These are phyloP conservation scores for Aspergillus haitiensis DNA, from an alignment of 495 filamentous ascomycete genomes.

Conservation along the genomic window DNA sequence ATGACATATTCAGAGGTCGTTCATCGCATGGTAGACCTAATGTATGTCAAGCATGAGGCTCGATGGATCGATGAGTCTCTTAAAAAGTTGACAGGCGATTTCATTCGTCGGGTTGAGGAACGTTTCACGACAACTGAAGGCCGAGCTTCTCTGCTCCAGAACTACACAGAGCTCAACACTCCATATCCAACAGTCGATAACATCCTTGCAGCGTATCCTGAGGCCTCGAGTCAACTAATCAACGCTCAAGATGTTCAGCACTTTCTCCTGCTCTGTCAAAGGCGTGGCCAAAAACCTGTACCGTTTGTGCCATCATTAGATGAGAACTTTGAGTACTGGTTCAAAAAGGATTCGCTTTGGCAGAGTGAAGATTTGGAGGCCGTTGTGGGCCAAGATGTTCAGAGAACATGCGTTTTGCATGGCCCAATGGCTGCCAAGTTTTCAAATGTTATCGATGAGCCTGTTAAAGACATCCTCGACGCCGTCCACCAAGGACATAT, in stretches of 20 bases:
- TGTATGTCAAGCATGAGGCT: conserved; percentile 91
- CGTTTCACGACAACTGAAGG: conserved; percentile 71
- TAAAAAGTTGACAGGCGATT: conserved; percentile 80
- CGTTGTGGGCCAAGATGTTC: conserved; percentile 93
- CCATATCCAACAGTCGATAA: conserved; percentile 74
- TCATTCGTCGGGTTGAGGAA: conserved; percentile 93
- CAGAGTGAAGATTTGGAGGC: conserved; percentile 96
- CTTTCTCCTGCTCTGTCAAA: conserved; percentile 90
- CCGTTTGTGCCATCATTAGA: conserved; percentile 93
- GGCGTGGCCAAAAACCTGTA: conserved; percentile 91
- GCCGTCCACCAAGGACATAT: conserved; percentile 88
- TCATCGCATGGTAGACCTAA: conserved; percentile 89
- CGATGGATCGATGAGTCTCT: conserved; percentile 93
- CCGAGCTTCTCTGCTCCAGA: conserved; percentile 77
- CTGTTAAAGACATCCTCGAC: conserved; percentile 89
- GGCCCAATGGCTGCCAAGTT: conserved; percentile 92
- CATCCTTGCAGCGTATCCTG: conserved; percentile 79
- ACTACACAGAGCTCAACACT: conserved; percentile 79
- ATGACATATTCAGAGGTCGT: conserved; percentile 97
- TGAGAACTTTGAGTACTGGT: conserved; percentile 95
- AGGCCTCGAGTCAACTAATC: conserved; percentile 85
- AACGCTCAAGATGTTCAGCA: conserved; percentile 97
- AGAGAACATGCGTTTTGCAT: conserved; percentile 91
- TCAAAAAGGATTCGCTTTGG: conserved; percentile 99
- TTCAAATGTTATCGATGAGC: conserved; percentile 84